Base-by-base conservation (phyloP, 495 filamentous ascomycete species). In the Apodospora peruviana region DNA sequence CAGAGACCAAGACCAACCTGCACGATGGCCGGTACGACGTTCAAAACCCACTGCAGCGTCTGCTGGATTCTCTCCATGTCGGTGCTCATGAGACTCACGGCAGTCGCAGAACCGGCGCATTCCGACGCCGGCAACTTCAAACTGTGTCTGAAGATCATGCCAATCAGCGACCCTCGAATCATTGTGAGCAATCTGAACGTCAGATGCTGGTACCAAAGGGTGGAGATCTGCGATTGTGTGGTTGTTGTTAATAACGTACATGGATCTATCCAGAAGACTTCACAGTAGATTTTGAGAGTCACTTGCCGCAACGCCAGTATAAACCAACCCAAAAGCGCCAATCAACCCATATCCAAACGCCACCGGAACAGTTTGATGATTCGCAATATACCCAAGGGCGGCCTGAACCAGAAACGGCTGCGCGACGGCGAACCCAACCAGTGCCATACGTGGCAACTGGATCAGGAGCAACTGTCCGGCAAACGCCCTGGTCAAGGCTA, bases 381-480 rank as follows among this genome's bases (percentile, higher is more conserved):
- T 10, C 4, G 16, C 20, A 18, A 40, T 22, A 40, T 40, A 40
- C 5, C n/a, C 11, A 12, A 40, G 12, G 3, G 16, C 39, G 3
- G 39, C 39, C 20, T 40, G 39, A 10, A 40, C 39, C 5, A 40
- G 39, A 20, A 40, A 40, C 39, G 39, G 39, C 20, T 40, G 39
- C 3, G 39, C 39, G 16, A 40, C 20, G 12, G 39, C 39, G 20
- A 40, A 40, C n/a, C 39, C 39, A 20, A 40, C 39, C 17, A 40
- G 20, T 4, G 16, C 39, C 20, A 40, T 4, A 2, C 39, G 16
- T 18, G 39, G 39, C n/a, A 40, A 12, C 39, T 40, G 39, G 20
- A 40, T 40, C 7, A 40, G 5, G 12, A 40, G 2, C 5, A 40
- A 4, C 16, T 40, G 39, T 18, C 20, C 3, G 5, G 17, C 16